Evolutionary conservation across 768 basidiomycete species (phyloP).

Genomic region (Leccinum rimulosum): DNA sequence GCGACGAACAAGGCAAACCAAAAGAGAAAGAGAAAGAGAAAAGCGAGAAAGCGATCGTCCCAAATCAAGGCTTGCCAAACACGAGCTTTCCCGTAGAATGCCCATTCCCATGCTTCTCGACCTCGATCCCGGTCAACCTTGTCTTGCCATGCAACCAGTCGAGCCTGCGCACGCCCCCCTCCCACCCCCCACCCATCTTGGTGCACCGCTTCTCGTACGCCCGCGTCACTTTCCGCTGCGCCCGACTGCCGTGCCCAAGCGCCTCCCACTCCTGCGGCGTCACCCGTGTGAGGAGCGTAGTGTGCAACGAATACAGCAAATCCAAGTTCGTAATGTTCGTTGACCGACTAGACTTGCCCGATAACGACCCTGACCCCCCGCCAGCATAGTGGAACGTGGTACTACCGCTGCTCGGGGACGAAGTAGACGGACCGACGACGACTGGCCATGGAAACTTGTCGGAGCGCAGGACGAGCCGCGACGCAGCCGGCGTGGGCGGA

Average conservation of each 20-base stretch:
- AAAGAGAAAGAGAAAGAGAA: background rate
- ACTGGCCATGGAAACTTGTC: constrained; percentile 64
- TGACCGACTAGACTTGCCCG: constrained; percentile 21
- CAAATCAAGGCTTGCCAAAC: constrained; percentile 40
- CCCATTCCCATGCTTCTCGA: constrained; percentile 43
- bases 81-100: constrained; percentile 46
- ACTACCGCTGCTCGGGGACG: constrained; percentile 20
- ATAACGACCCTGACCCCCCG: constrained; percentile 13
- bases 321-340: constrained; percentile 58
- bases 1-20: background rate
- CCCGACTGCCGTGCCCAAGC: constrained; percentile 52
- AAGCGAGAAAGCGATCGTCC: background rate
- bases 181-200: constrained; percentile 65
- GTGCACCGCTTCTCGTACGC: constrained; percentile 64
- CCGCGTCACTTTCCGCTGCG: constrained; percentile 55
- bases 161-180: constrained; percentile 44
- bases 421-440: constrained; percentile 40
- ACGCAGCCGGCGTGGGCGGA: constrained; percentile 46
- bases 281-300: constrained; percentile 52
- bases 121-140: constrained; percentile 57
- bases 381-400: constrained; percentile 25
- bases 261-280: constrained; percentile 65
- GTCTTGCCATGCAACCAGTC: constrained; percentile 68
- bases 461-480: constrained; percentile 50
- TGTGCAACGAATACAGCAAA: constrained; percentile 58